phyloP scores from a whole-genome alignment of 371 early-diverging fungal species.

The Mucor circinelloides region DNA sequence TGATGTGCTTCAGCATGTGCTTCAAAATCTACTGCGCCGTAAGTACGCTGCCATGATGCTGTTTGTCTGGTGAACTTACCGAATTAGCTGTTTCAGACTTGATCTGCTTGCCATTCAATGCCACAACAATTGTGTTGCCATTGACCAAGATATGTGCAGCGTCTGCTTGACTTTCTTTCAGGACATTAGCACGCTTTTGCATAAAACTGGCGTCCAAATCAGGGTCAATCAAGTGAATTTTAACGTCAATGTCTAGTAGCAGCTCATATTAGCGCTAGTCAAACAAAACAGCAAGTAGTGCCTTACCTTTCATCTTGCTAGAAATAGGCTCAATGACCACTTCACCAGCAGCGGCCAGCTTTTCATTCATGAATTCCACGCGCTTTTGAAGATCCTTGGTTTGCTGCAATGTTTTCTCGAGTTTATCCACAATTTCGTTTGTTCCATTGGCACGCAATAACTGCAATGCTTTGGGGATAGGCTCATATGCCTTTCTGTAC shows the following conservation, averaged over 20 bases:
- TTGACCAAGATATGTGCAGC: slow-evolving; percentile 57
- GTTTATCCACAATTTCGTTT: slow-evolving; percentile 37
- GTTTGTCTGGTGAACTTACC: slow-evolving; percentile 17
- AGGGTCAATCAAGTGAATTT: slow-evolving; percentile 54
- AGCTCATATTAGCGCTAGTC: not conserved
- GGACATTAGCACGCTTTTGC: slow-evolving; percentile 55
- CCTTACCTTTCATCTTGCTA: slow-evolving; percentile 24
- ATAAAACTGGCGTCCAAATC: slow-evolving; percentile 54
- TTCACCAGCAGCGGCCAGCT: slow-evolving; percentile 43
- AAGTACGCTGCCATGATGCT: not conserved
- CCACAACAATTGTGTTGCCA: slow-evolving; percentile 50
- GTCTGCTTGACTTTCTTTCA: slow-evolving; percentile 44
- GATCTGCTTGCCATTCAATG: slow-evolving; percentile 42
- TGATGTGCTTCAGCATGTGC: slow-evolving; percentile 42
- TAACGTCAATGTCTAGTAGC: slow-evolving; percentile 38
- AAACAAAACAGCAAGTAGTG: not conserved
- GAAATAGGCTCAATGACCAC: slow-evolving; percentile 16
- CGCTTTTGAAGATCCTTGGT: slow-evolving; percentile 44
- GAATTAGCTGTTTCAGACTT: slow-evolving; percentile 56
- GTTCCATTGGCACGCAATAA: slow-evolving; percentile 48
- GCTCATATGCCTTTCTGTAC: slow-evolving; percentile 52
- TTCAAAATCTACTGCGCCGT: slow-evolving; percentile 34
- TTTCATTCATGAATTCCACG: slow-evolving; percentile 41
- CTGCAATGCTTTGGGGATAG: slow-evolving; percentile 47
- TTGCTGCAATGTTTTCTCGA: slow-evolving; percentile 43